A percentile compares a stretch with the other conserved stretches of the same genome.
These are phyloP conservation scores for Tephrocybe rancida DNA, from an alignment of 768 basidiomycete species.

Conservation along the genomic window DNA sequence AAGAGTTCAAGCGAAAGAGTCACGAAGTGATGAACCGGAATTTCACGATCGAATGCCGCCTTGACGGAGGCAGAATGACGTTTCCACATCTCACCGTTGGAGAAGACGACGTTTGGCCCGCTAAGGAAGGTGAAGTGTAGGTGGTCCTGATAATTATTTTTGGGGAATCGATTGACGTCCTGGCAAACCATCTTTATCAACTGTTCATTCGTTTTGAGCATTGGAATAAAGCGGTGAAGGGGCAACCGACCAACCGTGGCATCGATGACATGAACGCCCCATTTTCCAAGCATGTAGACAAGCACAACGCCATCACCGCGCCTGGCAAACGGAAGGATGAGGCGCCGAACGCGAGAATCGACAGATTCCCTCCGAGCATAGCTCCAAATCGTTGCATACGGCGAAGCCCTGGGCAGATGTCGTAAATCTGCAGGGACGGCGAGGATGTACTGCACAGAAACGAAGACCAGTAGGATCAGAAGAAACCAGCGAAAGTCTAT, in stretches of 20 bases:
- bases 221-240: not conserved
- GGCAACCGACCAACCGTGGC: slow-evolving; percentile 24
- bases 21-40: slow-evolving; percentile 35
- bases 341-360: slow-evolving; percentile 32
- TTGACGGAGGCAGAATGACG: slow-evolving; percentile 36
- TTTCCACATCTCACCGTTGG: slow-evolving; percentile 40
- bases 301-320: slow-evolving; percentile 34
- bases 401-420: slow-evolving; percentile 37
- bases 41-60: slow-evolving; percentile 32
- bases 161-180: slow-evolving; percentile 25
- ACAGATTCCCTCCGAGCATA: slow-evolving; percentile 35
- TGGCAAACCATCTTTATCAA: slow-evolving; percentile 26
- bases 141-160: slow-evolving; percentile 32
- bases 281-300: slow-evolving; percentile 40
- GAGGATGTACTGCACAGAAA: slow-evolving; percentile 16
- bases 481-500: slow-evolving; percentile 9
- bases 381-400: slow-evolving; percentile 32
- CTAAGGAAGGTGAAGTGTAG: slow-evolving; percentile 38
- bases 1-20: slow-evolving; percentile 32
- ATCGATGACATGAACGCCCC: slow-evolving; percentile 43
- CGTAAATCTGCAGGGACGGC: slow-evolving; percentile 30
- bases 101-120: slow-evolving; percentile 35
- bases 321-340: slow-evolving; percentile 37
- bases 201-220: slow-evolving; percentile 12
- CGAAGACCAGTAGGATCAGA: not conserved